Evolutionary conservation across 1,284 basidiomycete species (phyloP).

Genomic region (Rhodotorula sp.): DNA sequence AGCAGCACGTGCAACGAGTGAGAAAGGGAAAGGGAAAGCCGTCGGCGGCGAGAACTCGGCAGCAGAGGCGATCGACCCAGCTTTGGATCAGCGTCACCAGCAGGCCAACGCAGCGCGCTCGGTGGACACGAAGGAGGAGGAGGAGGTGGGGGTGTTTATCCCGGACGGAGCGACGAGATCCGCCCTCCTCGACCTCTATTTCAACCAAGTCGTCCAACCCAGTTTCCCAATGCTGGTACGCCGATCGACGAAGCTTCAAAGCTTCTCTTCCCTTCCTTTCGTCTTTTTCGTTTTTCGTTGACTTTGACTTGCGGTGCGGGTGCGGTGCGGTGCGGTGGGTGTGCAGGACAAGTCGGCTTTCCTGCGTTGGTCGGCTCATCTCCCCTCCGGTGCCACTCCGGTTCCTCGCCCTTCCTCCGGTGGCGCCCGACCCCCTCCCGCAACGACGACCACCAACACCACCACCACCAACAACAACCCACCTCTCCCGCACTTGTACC

Average conservation of each 20-base stretch:
- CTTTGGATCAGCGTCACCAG: too few species aligned
- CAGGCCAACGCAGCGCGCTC: too few species aligned
- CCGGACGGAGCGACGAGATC: conserved; percentile 21
- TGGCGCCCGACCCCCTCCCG: background rate
- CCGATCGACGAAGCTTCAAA: too few species aligned
- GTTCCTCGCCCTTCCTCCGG: background rate
- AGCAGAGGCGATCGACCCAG: too few species aligned
- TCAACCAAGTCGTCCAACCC: conserved; percentile 35
- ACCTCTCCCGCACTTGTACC: conserved; percentile 45
- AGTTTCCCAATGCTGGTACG: conserved; percentile 32
- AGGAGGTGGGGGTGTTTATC: background rate
- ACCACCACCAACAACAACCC: conserved; percentile 52
- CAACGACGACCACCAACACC: conserved; percentile 38
- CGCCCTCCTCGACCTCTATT: conserved; percentile 33
- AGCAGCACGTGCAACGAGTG: too few species aligned
- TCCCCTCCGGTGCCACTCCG: conserved; percentile 15
- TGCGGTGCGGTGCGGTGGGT: conserved; percentile 31
- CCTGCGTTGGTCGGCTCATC: conserved; percentile 30
- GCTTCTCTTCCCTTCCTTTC: too few species aligned
- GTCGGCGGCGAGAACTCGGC: too few species aligned
- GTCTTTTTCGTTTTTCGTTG: background rate
- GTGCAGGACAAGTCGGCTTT: conserved; percentile 29
- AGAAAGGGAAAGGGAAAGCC: too few species aligned
- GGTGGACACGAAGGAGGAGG: too few species aligned
- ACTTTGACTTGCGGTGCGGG: conserved; percentile 34